Evolutionary conservation across 176 grass and related monocot genomes (phyloP), one percentile per base, ranked within the genome.

Genomic region (Carex pumila): DNA sequence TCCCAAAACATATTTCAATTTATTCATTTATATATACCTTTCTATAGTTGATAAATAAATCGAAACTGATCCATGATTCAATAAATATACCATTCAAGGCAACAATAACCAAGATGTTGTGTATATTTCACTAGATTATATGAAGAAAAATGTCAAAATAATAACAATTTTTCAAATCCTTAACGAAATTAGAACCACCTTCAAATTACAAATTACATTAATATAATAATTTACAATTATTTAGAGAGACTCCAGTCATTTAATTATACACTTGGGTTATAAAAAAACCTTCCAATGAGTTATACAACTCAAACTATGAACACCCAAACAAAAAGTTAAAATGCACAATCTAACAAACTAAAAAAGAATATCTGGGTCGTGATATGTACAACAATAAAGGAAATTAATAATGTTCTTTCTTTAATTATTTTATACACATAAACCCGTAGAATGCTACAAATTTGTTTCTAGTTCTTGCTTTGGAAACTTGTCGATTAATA

Each of bases 401-500:
- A 78, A 55, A 36, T 56, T 78, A 57, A 78, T 78, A 52, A 78
- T 34, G 14, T 17, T 18, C 21, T 57, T 77, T 36, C 29, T 78
- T 78, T 71, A 71, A 71, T 71, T 41, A 71, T 12, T 57, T 22
- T 78, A 78, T 78, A 78, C 73, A 78, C 53, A 71, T 45, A 45
- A 43, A 71, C 7, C 36, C 68, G 3, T 9, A 41, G 10, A 14
- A 14, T 57, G 73, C 56, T 34, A 78, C 50, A 57, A 83, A 69
- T 7, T 52, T 29, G 34, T 22, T 83, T 65, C 21, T 21, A n/a
- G 61, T 32, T 21, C 84, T 61, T 91, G 85, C 37, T 52, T 77
- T 21, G 54, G 67, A 65, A 99, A 83, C 81, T 91, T 99, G 55
- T 91, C 81, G 15, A 96, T 91, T 79, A 99, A 34, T 37, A 88